A percentile compares a stretch with the other conserved stretches of the same genome.
phyloP scores from a whole-genome alignment of 2,329 filamentous ascomycete species.

The Rhynchosporium agropyri region DNA sequence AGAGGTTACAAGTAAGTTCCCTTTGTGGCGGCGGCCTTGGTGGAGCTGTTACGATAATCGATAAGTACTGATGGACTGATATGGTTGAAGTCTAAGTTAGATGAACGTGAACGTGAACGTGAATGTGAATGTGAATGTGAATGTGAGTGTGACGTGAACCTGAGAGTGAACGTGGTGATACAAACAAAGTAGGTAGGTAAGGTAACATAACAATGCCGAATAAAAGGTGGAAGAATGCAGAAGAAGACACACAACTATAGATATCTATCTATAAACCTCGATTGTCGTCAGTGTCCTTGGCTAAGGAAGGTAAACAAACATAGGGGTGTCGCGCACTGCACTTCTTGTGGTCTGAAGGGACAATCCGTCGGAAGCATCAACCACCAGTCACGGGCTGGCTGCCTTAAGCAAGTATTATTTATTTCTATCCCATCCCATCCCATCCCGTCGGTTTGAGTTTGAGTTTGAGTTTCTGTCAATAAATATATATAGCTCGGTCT shows the following conservation, averaged over 20 bases:
- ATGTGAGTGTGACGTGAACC: background rate
- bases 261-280: too few relatives aligned
- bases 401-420: too few relatives aligned
- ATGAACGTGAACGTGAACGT: background rate
- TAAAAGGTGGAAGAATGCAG: too few relatives aligned
- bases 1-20: background rate
- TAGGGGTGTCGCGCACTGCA: too few relatives aligned
- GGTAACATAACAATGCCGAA: background rate
- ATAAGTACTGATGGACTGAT: background rate
- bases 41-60: background rate
- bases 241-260: too few relatives aligned
- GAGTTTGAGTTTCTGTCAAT: background rate
- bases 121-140: background rate
- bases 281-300: too few relatives aligned
- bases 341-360: too few relatives aligned
- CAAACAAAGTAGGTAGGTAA: slow-evolving; percentile 8
- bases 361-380: too few relatives aligned
- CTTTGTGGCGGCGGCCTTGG: background rate
- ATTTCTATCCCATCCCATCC: background rate
- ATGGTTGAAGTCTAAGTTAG: background rate
- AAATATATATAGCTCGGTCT: background rate
- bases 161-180: background rate
- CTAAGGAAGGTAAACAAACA: too few relatives aligned
- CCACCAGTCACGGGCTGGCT: too few relatives aligned
- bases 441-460: background rate